Base-by-base conservation (phyloP, 345 rosid genomes). In the Microthlaspi erraticum region DNA sequence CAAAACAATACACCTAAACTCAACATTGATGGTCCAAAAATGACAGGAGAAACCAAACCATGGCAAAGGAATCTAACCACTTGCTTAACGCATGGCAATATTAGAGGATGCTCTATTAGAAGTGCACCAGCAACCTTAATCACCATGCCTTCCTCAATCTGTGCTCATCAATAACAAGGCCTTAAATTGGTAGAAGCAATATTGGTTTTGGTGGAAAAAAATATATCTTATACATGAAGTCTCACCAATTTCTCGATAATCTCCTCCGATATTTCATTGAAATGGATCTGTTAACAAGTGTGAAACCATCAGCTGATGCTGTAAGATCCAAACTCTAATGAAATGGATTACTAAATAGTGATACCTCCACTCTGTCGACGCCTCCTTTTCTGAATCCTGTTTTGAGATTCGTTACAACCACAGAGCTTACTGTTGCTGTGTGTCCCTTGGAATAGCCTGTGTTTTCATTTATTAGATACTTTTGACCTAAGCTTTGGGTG, bases 331-430 rank as follows among this genome's bases (percentile, higher is more conserved):
- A 73, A 33, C 17, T 42, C 12, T n/a, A 36, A 9, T 37, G 29
- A 39, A 65, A 14, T 2, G 2, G 20, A 37, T 0, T 46, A 46
- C 17, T 39, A 6, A 12, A 42, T 26, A 20, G 26, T 6, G 16
- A 31, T 78, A 93, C 98, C 96, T 89, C 96, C 74, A 84, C 97
- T 77, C 85, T 80, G 72, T 91, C 96, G 69, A 85, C 85, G 32
- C 76, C 94, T 65, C 91, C 96, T 83, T 84, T 87, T 38, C 85
- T 78, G 64, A 64, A 60, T 60, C 96, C 88, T 8, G 88, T 86
- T 73, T 85, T 87, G 39, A 89, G 82, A 68, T 93, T 91, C 26
- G 90, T 87, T 18, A 89, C 91, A 45, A 85, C 80, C 77, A 93
- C 94, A 73, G 94, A 89, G 60, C 96, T 83, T 60, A 93, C 86